Evolutionary conservation across 148 eudicot genomes (phyloP).

Genomic region (Nepenthes mirabilis): DNA sequence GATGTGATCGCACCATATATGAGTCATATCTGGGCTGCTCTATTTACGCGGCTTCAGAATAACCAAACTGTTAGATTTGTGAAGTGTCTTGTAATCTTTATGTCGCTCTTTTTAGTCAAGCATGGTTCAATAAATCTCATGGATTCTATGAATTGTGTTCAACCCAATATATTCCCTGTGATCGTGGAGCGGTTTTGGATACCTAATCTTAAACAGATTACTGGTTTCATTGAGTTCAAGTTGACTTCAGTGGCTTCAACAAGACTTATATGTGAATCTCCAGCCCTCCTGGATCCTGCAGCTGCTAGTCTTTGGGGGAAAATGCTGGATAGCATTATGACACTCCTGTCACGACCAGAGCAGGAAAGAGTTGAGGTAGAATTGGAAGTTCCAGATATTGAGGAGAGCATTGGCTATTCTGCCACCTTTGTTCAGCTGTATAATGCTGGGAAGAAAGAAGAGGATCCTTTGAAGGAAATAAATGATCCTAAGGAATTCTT

Average conservation of each 20-base stretch:
- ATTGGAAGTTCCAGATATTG: conserved; percentile 81
- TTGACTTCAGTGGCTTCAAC: conserved; percentile 80
- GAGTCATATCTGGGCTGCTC: conserved; percentile 41
- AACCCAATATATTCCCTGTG: conserved; percentile 42
- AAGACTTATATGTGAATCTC: conserved; percentile 70
- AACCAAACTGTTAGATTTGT: conserved; percentile 56
- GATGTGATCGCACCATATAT: conserved; percentile 53
- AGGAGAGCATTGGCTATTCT: conserved; percentile 57
- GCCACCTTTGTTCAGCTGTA: conserved; percentile 67
- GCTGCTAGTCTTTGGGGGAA: conserved; percentile 60
- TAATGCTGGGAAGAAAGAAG: conserved; percentile 79
- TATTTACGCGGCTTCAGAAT: conserved; percentile 58
- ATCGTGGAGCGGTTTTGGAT: conserved; percentile 85
- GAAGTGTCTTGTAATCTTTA: conserved; percentile 61
- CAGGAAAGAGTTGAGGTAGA: conserved; percentile 85
- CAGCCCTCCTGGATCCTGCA: conserved; percentile 44
- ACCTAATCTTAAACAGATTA: conserved; percentile 73
- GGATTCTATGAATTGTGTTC: conserved; percentile 49
- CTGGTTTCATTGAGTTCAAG: conserved; percentile 71
- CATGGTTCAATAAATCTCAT: conserved; percentile 70
- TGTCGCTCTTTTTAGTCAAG: conserved; percentile 80
- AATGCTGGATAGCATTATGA: conserved; percentile 83
- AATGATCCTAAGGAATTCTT: conserved; percentile 74
- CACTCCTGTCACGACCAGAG: conserved; percentile 76
- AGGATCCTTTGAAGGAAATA: conserved; percentile 75